Base-by-base conservation (phyloP, 1,284 basidiomycete genomes). In the Gomphus sp. region DNA sequence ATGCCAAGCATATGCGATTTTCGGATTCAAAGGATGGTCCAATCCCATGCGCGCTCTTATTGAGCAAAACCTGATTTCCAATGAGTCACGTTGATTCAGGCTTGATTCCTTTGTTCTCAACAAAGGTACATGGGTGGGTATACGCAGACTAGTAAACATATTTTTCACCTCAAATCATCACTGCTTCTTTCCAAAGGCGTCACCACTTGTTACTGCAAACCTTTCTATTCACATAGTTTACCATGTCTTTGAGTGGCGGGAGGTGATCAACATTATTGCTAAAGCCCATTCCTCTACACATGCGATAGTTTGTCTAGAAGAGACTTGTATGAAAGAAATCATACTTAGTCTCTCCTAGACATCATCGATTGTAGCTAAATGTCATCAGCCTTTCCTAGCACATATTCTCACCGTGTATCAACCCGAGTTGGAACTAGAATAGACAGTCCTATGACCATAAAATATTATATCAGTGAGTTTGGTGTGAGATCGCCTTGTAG, bases 181-280 rank as follows among this genome's bases (percentile, higher is more conserved):
- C 12, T n/a, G 14, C 16, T 8, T n/a, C 6, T n/a, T 18, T 18
- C 43, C 4, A n/a, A 5, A 9, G 18, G n/a, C 43, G 5, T 44
- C 43, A 44, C 43, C 43, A 44, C 7, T 52, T 58, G 44, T 59
- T 59, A 18, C 44, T 43, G 28, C 45, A 41, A 11, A 52, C 11
- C 49, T 59, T 59, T 8, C 57, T 51, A 8, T 59, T 8, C 12
- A 59, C 57, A 44, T 59, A 59, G 33, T 59, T 59, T 18, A 59
- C 37, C 57, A 59, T 59, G 5, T 59, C 57, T 36, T 52, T 51
- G 34, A 59, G 51, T n/a, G 49, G 49, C 25, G 49, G 28, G n/a
- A 57, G 47, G 16, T 52, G 36, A 31, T 54, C 37, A 3, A 18
- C 43, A 22, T 47, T 52, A 18, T 11, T 18, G 41, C 51, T 52